Evolutionary conservation across 345 rosid species (phyloP), one percentile per base, ranked within the genome.

Genomic region (Bretschneidera sinensis): DNA sequence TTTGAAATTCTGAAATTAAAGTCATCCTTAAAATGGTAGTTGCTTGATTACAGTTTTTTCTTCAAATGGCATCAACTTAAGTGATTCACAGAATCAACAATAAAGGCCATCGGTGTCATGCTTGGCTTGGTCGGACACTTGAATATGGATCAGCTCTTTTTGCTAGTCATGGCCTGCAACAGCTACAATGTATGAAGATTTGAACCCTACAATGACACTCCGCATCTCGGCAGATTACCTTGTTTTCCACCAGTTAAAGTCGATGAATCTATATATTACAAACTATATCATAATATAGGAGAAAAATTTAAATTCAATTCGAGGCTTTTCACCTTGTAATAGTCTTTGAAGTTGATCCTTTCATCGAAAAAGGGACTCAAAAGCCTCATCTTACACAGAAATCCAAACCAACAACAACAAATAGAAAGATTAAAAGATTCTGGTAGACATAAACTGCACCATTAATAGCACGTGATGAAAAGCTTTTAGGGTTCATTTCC

Each of bases 351-450:
- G n/a, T 54, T n/a, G 74, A 55, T 51, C 17, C 60, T 50, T 66
- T 61, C 51, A 65, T 49, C 4, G 92, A 87, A 51, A 79, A 83
- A 21, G 92, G 79, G n/a, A n/a, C n/a, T n/a, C n/a, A 86, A 51
- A 56, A 83, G 49, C 55, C 78, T 62, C 53, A 48, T 69, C 76
- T 80, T 83, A 58, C 81, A 76, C 83, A 81, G 73, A 78, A 78
- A 76, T 86, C 87, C 55, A 83, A 71, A 60, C 73, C 69, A 33
- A 83, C 73, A 43, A 84, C 82, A 35, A 85, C 85, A 54, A 81
- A 86, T 19, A 55, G 20, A 62, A 86, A 86, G 47, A 86, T 64
- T 34, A 79, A 20, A 49, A 83, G n/a, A 66, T 78, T 78, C 70
- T 81, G 79, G 0, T 87, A 67, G 11, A 83, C 75, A 58, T 56